Conservation (phyloP, 164 flowering plant genomes). For the Vitis amurensis region DNA sequence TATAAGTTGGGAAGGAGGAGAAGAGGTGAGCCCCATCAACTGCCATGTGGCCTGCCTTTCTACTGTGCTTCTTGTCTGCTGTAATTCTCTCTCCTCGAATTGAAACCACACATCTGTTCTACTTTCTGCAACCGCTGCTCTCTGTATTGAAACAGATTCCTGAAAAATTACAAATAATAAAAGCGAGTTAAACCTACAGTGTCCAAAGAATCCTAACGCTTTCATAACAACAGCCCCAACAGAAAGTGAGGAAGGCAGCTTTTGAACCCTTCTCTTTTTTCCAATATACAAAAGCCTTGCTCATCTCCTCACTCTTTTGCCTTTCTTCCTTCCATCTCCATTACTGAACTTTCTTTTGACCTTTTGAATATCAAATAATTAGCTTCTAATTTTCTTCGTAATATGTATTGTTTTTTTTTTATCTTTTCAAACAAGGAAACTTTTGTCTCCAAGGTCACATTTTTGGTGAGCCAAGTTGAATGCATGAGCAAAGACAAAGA, state of each 20-base stretch:
- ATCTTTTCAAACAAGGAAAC: neutral
- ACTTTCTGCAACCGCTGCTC: conserved; percentile 7
- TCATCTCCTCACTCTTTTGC: neutral
- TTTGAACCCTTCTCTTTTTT: conserved; percentile 10
- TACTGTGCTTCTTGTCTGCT: neutral
- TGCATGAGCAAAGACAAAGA: conserved; percentile 1
- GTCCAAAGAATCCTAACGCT: conserved; percentile 7
- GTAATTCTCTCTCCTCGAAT: conserved; percentile 17
- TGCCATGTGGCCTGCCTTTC: conserved; percentile 7
- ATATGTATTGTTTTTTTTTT: neutral
- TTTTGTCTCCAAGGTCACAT: no score
- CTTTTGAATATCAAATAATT: neutral
- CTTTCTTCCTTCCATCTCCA: no score
- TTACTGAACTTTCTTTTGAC: neutral
- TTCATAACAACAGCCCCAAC: conserved; percentile 20
- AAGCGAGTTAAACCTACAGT: conserved; percentile 2
- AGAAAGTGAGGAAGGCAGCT: conserved; percentile 17
- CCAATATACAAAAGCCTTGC: conserved; percentile 8
- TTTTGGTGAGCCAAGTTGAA: neutral
- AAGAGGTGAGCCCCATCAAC: neutral
- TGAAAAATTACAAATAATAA: conserved; percentile 3
- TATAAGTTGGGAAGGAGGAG: neutral
- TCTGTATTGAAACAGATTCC: conserved; percentile 11
- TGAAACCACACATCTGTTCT: conserved; percentile 6
- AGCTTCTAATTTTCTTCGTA: neutral